Conservation (phyloP, 2,329 filamentous ascomycete genomes). For the Blastomyces gilchristii region DNA sequence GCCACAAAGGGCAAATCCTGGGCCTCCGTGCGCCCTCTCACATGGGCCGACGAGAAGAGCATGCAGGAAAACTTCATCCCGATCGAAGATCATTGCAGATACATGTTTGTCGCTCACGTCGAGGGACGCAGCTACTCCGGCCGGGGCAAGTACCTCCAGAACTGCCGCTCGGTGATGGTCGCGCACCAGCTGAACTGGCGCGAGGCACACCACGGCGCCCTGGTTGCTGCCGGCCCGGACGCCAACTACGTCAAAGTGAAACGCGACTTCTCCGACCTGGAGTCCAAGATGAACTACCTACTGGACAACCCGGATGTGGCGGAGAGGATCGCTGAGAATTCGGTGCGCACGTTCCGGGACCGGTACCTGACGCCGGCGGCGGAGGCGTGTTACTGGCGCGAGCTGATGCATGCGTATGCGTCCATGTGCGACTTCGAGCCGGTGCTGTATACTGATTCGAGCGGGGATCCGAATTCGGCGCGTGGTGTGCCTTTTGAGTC, state of each 20-base stretch:
- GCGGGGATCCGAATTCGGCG: conserved; percentile 22
- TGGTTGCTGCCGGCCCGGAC: conserved; percentile 36
- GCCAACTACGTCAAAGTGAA: conserved; percentile 43
- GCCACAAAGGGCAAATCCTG: conserved; percentile 34
- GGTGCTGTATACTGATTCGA: conserved; percentile 23
- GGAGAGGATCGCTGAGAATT: conserved; percentile 43
- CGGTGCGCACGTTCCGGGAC: conserved; percentile 40
- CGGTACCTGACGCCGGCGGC: conserved; percentile 46
- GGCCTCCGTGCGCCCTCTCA: conserved; percentile 37
- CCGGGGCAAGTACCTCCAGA: conserved; percentile 44
- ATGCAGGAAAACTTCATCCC: conserved; percentile 36
- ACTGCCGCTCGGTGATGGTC: conserved; percentile 42
- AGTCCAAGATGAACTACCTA: conserved; percentile 34
- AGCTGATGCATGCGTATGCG: conserved; percentile 33
- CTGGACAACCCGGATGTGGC: conserved; percentile 36
- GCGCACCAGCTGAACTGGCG: conserved; percentile 41
- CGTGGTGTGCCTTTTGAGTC: conserved; percentile 34
- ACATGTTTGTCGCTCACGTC: conserved; percentile 45
- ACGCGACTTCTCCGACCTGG: conserved; percentile 48
- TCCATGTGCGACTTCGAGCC: conserved; percentile 35
- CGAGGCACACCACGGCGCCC: conserved; percentile 40
- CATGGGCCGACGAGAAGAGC: conserved; percentile 33
- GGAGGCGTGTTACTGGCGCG: conserved; percentile 47
- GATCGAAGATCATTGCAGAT: conserved; percentile 46
- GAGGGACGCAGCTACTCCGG: conserved; percentile 47